Evolutionary conservation across 257 asterid genomes (phyloP), one percentile per base, ranked within the genome.

Genomic region (Eustoma russellianum): DNA sequence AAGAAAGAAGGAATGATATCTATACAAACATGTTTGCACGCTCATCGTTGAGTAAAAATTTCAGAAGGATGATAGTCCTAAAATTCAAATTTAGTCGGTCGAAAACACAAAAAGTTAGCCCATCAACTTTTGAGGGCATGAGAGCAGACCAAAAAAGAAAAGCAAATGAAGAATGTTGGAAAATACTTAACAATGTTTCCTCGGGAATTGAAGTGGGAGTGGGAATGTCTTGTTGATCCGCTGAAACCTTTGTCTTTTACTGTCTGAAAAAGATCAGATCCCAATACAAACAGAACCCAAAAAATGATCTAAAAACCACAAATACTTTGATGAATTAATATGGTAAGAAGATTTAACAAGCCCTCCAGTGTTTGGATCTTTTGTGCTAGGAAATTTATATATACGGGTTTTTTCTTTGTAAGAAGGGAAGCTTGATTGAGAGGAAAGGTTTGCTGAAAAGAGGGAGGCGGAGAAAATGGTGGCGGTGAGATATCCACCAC

Each of bases 151-250:
- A 56, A 50, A 61, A 47, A 55, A 33, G 30, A 17, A 33, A 53
- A 55, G 40, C 43, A 47, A 52, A 38, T 10, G 49, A 55, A 44
- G 61, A 72, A 57, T 46, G 70, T 48, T 14, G 46, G 52, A 43
- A 34, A 33, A 49, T 48, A 61, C 38, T 38, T 38, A 38, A 38
- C 43, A 7, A 10, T 58, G 38, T 68, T 18, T 57, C 77, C 81
- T 77, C 73, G 87, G 83, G 88, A 82, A 77, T 66, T 67, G 85
- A 72, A 79, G 53, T 61, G 56, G 48, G 16, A 9, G 10, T 28
- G 17, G 17, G 35, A 17, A 19, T 16, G 15, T 52, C 6, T 44
- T 41, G 30, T 35, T 61, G 33, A 48, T 33, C 13, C 56, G 59
- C 75, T 70, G 48, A 40, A 41, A 56, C 54, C 65, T 45, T n/a